A percentile compares a stretch with the other conserved stretches of the same genome.
phyloP scores from a whole-genome alignment of 1,284 basidiomycete genomes.

The Naganishia albida region DNA sequence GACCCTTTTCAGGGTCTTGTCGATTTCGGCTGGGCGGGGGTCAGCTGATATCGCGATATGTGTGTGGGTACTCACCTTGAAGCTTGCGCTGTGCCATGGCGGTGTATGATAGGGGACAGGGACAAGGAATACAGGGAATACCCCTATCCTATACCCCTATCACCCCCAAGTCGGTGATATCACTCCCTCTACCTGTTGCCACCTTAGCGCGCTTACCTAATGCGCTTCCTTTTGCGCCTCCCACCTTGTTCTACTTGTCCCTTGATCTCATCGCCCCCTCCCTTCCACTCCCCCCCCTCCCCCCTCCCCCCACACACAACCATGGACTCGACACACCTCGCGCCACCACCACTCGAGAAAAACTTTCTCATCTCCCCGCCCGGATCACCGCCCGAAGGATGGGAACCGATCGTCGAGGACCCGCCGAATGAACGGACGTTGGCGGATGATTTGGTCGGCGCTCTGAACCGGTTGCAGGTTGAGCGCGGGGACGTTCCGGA shows the following conservation, averaged over 20 bases:
- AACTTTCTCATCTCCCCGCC: constrained; percentile 98
- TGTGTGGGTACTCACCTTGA: constrained; percentile 17
- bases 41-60: not conserved
- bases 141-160: too few relatives aligned
- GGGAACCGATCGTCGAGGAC: constrained; percentile 89
- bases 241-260: constrained; percentile 59
- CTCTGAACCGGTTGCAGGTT: constrained; percentile 59
- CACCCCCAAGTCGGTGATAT: not conserved
- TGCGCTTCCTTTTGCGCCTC: constrained; percentile 15
- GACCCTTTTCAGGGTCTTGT: constrained; percentile 93
- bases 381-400: constrained; percentile 95
- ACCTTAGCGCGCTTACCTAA: constrained; percentile 26
- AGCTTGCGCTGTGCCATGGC: constrained; percentile 29
- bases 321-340: constrained; percentile 58
- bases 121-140: too few relatives aligned
- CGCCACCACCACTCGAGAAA: constrained; percentile 76
- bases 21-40: constrained; percentile 76
- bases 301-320: not conserved
- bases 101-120: not conserved
- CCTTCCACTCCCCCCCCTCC: constrained; percentile 46
- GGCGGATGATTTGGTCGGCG: constrained; percentile 83
- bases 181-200: not conserved
- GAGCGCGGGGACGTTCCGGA: constrained; percentile 33
- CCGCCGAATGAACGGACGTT: constrained; percentile 84
- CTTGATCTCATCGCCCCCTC: constrained; percentile 79